phyloP scores from a whole-genome alignment of 1,284 basidiomycete genomes.

The Athelia sp. region DNA sequence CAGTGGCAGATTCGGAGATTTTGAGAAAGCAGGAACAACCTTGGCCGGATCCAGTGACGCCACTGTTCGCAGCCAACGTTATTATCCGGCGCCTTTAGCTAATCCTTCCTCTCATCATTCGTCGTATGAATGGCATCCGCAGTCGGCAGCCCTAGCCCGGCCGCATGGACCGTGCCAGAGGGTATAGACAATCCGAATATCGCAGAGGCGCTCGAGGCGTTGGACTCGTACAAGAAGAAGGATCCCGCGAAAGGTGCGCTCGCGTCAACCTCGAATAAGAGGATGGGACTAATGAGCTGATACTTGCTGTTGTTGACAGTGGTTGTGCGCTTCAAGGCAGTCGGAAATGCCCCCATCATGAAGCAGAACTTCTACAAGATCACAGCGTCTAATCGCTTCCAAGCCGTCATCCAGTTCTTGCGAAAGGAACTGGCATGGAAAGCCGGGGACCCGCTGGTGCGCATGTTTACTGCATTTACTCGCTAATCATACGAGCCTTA shows the following conservation, averaged over 20 bases:
- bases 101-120: no score
- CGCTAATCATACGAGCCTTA: neutral
- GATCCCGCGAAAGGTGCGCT: constrained; percentile 74
- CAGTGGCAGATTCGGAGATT: no score
- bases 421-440: constrained; percentile 90
- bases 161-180: constrained; percentile 38
- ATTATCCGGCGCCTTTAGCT: no score
- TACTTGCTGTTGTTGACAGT: constrained; percentile 43
- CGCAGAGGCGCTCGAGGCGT: constrained; percentile 59
- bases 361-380: constrained; percentile 99
- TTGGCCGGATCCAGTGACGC: no score
- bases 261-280: neutral
- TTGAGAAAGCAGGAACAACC: no score
- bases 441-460: constrained; percentile 80
- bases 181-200: constrained; percentile 29
- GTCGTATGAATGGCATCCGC: neutral
- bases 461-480: constrained; percentile 18
- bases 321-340: constrained; percentile 95
- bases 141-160: neutral
- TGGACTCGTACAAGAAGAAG: constrained; percentile 82
- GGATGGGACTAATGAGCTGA: neutral
- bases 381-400: constrained; percentile 90
- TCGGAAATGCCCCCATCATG: constrained; percentile 99
- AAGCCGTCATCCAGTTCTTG: constrained; percentile 93
- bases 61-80: no score